Evolutionary conservation across 164 flowering plant species (phyloP).

Genomic region (Kingdonia uniflora): DNA sequence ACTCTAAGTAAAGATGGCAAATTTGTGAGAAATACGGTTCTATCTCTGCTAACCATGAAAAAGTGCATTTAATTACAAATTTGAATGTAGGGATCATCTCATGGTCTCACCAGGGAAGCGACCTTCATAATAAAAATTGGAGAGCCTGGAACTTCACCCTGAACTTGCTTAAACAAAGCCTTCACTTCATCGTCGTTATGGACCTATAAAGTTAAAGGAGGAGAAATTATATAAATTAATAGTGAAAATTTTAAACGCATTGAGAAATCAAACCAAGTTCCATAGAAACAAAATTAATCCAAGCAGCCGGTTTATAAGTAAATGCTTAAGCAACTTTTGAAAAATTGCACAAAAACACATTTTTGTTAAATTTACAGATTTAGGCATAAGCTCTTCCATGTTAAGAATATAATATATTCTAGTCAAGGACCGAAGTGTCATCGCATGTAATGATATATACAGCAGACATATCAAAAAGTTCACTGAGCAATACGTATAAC

Average conservation of each 20-base stretch:
- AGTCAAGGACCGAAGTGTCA: no score
- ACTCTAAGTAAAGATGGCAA: slow-evolving; percentile 39
- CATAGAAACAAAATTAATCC: neutral
- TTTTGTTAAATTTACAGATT: no score
- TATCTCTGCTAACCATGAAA: neutral
- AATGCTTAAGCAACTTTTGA: no score
- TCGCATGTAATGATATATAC: no score
- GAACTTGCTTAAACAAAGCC: slow-evolving; percentile 98
- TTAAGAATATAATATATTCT: no score
- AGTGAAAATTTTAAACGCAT: neutral
- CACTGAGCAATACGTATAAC: no score
- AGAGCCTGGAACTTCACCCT: slow-evolving; percentile 99
- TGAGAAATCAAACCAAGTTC: neutral
- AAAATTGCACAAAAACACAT: no score
- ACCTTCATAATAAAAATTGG: slow-evolving; percentile 99
- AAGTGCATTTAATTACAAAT: no score
- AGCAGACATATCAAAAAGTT: no score
- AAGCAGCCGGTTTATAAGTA: no score
- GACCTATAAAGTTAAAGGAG: slow-evolving; percentile 40
- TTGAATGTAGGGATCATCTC: neutral
- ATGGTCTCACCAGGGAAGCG: slow-evolving; percentile 84
- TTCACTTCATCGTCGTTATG: slow-evolving; percentile 98
- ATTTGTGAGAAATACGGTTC: slow-evolving; percentile 11
- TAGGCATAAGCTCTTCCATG: no score
- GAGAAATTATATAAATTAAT: neutral